These are phyloP conservation scores for Fusarium irregulare DNA, from an alignment of 2,329 filamentous ascomycete genomes.

Conservation along the genomic window DNA sequence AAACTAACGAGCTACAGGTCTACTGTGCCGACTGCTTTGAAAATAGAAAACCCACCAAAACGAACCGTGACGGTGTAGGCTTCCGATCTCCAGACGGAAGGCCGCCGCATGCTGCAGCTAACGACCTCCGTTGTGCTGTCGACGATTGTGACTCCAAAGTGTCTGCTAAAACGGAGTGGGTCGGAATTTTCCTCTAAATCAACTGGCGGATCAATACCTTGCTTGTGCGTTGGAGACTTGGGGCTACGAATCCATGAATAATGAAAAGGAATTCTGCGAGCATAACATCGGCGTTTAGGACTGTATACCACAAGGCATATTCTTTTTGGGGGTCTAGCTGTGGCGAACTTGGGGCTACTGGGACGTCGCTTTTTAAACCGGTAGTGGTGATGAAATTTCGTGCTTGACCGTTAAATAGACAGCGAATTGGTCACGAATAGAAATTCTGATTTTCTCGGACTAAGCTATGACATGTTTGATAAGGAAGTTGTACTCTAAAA, in stretches of 20 bases:
- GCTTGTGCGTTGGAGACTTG: conserved; percentile 1
- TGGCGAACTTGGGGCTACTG: not conserved
- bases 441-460: not conserved
- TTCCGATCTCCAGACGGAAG: conserved; percentile 53
- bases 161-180: conserved; percentile 66
- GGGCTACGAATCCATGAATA: conserved; percentile 32
- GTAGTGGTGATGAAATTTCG: conserved; percentile 8
- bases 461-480: not conserved
- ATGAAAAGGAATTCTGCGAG: conserved; percentile 23
- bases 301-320: conserved; percentile 11
- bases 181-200: conserved; percentile 68
- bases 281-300: conserved; percentile 39
- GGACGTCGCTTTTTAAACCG: not conserved
- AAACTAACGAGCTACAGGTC: conserved; percentile 57
- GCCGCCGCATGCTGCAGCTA: conserved; percentile 35
- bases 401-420: not conserved
- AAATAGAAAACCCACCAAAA: conserved; percentile 59
- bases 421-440: not conserved
- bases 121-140: conserved; percentile 65
- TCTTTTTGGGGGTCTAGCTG: not conserved
- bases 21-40: conserved; percentile 73
- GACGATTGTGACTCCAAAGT: conserved; percentile 67
- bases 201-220: conserved; percentile 40
- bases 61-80: conserved; percentile 49
- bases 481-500: conserved; percentile 24